Base-by-base conservation (phyloP, 805 yeast genomes). In the Candida sanyiensis region DNA sequence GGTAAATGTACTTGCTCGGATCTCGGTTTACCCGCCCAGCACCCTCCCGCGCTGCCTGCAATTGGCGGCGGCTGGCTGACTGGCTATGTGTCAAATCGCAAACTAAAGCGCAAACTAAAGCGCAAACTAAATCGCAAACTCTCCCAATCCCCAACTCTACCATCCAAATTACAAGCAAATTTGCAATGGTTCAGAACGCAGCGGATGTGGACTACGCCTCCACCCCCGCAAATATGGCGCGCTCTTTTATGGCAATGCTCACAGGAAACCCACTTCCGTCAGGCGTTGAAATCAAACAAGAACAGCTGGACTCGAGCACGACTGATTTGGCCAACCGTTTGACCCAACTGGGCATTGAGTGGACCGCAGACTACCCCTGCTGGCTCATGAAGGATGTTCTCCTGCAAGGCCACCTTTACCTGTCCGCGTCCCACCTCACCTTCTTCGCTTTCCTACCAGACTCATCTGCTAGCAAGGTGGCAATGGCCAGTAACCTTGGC, bases 341-440 rank as follows among this genome's bases (percentile, higher is more conserved):
- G 3, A 10, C 33, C 12, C n/a, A 21, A 9, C 18, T 31, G 26
- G 34, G 34, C 4, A 21, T 31, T 31, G 34, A 31, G 18, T 20
- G 25, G 34, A 13, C 15, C 6, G 72, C 70, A n/a, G 83, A 79
- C 45, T 82, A 70, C 50, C 71, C 81, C 3, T 77, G 88, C 22
- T 89, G 96, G 95, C 64, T 89, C 26, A 66, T 87, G 41, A 74
- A 79, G 43, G 95, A 85, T 50, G 93, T 89, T 0, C 63, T 90
- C 20, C 62, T 88, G 19, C 96, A 87, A 58, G 97, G 97, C 3
- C 89, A 83, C 50, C 58, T 88, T 13, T 83, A 83, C 49, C 58
- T 90, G 19, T 88, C 97, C 1, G 59, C 66, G 30, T 63, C 70
- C 12, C 74, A 75, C 44, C 55, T 89, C 6, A 61, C 86, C 31